A percentile compares a stretch with the other conserved stretches of the same genome.
Conservation (phyloP, 345 rosid genomes). For the Eucalyptus pauciflora region DNA sequence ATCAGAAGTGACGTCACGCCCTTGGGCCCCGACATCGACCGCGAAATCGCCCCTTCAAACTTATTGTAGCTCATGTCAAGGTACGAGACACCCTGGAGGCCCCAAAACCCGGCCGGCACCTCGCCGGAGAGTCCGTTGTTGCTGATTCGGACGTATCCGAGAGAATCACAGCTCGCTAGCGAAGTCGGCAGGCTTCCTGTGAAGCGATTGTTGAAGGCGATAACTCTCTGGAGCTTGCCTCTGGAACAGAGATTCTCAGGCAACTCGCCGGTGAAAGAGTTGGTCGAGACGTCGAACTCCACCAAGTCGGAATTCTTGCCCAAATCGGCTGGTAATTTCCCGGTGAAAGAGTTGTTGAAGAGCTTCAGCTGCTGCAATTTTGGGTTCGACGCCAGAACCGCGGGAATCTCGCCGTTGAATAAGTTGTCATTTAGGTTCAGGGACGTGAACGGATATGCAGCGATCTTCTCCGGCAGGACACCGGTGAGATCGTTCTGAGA, state of each 20-base stretch:
- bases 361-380: slow-evolving; percentile 33
- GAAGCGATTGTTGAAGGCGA: slow-evolving; percentile 39
- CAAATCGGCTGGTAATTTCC: slow-evolving; percentile 36
- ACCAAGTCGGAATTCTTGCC: slow-evolving; percentile 35
- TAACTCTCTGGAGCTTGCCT: slow-evolving; percentile 18
- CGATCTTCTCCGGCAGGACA: slow-evolving; percentile 27
- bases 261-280: slow-evolving; percentile 35
- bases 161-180: slow-evolving; percentile 34
- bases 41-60: slow-evolving; percentile 42
- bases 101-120: slow-evolving; percentile 42
- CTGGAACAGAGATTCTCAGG: slow-evolving; percentile 45
- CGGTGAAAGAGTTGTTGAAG: slow-evolving; percentile 70
- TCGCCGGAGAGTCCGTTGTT: slow-evolving; percentile 40
- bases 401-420: slow-evolving; percentile 46
- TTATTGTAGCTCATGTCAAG: slow-evolving; percentile 37
- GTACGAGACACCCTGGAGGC: slow-evolving; percentile 7
- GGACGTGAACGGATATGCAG: slow-evolving; percentile 21
- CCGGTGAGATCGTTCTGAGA: slow-evolving; percentile 65
- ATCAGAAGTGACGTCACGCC: slow-evolving; percentile 12
- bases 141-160: slow-evolving; percentile 33
- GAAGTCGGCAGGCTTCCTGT: slow-evolving; percentile 40
- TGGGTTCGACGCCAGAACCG: slow-evolving; percentile 30
- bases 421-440: slow-evolving; percentile 50
- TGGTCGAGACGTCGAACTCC: slow-evolving; percentile 62
- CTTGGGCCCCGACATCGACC: slow-evolving; percentile 18